Evolutionary conservation across 345 rosid genomes (phyloP), one percentile per base, ranked within the genome.

Genomic region (Citrus inodora): DNA sequence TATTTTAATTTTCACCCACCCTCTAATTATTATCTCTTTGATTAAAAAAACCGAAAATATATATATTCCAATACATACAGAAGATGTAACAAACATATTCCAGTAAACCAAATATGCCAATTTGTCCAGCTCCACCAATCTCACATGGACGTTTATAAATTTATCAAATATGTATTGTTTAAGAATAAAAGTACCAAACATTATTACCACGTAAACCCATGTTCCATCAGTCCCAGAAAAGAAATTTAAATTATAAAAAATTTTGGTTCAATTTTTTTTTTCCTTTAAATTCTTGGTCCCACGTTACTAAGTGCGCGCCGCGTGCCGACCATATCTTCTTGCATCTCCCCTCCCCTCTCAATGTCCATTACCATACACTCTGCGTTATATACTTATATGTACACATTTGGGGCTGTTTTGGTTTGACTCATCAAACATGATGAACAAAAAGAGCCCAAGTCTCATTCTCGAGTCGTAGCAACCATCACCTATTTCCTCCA

Each of bases 291-390:
- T 35, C 16, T 74, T 13, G 37, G 33, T 69, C 24, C 71, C 71
- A 51, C 40, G 35, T 65, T 53, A 9, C 76, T 1, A 62, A 63
- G 80, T 37, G 60, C 37, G 48, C 38, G 5, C 32, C 28, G 74
- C 77, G 37, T 71, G 76, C 79, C 58, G 77, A 64, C 80, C 77
- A 58, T 72, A 48, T 59, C 71, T 71, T 28, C 32, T 11, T 66
- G 30, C 13, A 28, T 9, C 27, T 72, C 56, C 22, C 67, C 46
- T 10, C 25, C 38, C 55, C 25, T 11, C 25, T 13, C 4, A 46
- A 7, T 28, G 4, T 13, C 56, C 30, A 33, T 30, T 35, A 33
- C 58, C 63, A 40, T 67, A 35, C 30, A 48, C 14, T 37, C 40
- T 46, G 51, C 51, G 17, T 42, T 42, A 42, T 25, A 28, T 28